Evolutionary conservation across 257 asterid genomes (phyloP).

Genomic region (Ajuga chamaepitys): DNA sequence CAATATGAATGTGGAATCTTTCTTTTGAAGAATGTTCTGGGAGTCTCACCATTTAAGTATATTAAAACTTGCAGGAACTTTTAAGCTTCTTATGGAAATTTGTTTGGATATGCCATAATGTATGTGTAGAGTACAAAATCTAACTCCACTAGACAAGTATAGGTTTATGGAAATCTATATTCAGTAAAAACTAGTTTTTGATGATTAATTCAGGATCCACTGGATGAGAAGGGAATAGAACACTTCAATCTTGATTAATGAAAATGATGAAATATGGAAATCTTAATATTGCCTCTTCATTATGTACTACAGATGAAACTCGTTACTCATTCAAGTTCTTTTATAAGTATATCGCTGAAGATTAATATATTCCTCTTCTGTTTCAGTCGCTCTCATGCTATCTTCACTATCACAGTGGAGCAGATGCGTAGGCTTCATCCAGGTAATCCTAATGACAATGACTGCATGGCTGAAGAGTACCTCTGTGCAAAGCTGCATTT

Average conservation of each 20-base stretch:
- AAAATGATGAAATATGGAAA: neutral
- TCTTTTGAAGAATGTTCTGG: too few species aligned
- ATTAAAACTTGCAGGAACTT: too few species aligned
- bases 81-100: too few species aligned
- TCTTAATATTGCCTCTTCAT: neutral
- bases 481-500: constrained; percentile 97
- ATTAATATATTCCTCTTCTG: neutral
- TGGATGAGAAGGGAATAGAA: neutral
- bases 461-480: constrained; percentile 80
- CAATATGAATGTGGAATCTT: neutral
- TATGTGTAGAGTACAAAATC: neutral
- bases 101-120: neutral
- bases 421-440: constrained; percentile 73
- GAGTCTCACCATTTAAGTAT: too few species aligned
- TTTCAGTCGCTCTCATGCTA: constrained; percentile 96
- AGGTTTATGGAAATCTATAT: too few species aligned
- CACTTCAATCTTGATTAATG: neutral
- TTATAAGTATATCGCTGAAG: neutral
- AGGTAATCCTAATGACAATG: constrained; percentile 42
- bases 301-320: neutral
- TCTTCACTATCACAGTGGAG: constrained; percentile 97
- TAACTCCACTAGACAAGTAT: too few species aligned
- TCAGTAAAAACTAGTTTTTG: too few species aligned
- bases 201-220: neutral
- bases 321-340: neutral